phyloP scores from a whole-genome alignment of 164 flowering plant species.

The Vitis rupestris region DNA sequence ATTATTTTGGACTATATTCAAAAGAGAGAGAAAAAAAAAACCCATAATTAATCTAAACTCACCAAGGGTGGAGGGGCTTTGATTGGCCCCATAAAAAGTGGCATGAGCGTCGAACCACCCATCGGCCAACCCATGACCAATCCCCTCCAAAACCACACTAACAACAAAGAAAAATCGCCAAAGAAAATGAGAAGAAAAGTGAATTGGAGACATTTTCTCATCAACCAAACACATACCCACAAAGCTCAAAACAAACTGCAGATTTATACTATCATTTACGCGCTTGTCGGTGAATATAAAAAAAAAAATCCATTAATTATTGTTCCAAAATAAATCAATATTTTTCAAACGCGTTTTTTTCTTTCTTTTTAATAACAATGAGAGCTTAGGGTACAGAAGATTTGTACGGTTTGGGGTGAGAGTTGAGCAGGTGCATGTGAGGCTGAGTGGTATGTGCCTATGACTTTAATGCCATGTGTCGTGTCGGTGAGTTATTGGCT shows the following conservation, averaged over 20 bases:
- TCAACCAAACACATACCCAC: constrained; percentile 8
- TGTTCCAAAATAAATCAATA: neutral
- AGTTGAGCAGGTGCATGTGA: constrained; percentile 16
- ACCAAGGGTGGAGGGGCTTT: constrained; percentile 63
- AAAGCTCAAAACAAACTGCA: neutral
- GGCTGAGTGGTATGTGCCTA: neutral
- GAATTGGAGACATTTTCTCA: constrained; percentile 7
- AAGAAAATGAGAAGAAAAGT: neutral
- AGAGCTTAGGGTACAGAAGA: neutral
- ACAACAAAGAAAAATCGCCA: constrained; percentile 11
- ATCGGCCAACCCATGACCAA: constrained; percentile 17
- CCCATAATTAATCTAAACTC: constrained; percentile 2
- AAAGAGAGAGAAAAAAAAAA: no score
- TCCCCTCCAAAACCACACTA: constrained; percentile 9
- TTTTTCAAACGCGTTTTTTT: constrained; percentile 9
- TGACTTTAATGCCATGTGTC: neutral
- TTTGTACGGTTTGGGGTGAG: constrained; percentile 2
- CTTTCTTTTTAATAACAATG: neutral
- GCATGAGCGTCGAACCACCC: constrained; percentile 66
- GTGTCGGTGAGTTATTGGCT: constrained; percentile 9
- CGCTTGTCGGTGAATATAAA: constrained; percentile 25
- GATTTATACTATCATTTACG: neutral
- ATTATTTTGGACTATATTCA: no score
- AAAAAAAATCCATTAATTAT: neutral
- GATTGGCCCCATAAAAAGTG: constrained; percentile 63